A percentile compares a stretch with the other conserved stretches of the same genome.
These are phyloP conservation scores for Wickerhamomyces sp. DNA, from an alignment of 1,139 yeast genomes.

Conservation along the genomic window DNA sequence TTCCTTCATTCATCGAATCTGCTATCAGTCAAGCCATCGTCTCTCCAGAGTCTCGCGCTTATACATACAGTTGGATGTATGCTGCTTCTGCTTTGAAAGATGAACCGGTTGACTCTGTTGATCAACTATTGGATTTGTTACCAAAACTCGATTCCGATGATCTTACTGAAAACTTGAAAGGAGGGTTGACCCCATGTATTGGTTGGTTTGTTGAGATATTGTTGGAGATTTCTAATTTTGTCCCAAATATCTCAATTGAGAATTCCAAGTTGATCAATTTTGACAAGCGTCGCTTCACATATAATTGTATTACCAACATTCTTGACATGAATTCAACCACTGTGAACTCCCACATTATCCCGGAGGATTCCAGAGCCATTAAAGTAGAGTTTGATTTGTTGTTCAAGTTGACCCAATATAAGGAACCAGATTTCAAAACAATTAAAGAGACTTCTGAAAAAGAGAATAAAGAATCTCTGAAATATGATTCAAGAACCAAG, in stretches of 20 bases:
- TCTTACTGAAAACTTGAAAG: constrained; percentile 45
- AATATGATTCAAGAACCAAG: constrained; percentile 29
- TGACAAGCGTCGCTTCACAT: constrained; percentile 62
- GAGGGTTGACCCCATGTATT: constrained; percentile 70
- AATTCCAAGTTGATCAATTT: constrained; percentile 56
- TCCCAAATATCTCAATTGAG: constrained; percentile 61
- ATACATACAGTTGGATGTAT: constrained; percentile 58
- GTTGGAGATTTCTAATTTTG: constrained; percentile 59
- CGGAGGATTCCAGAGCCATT: constrained; percentile 6
- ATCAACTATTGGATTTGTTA: constrained; percentile 29
- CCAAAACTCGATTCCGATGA: constrained; percentile 34
- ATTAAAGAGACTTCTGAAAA: constrained; percentile 37
- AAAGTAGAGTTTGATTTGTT: constrained; percentile 21
- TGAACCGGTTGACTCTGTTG: constrained; percentile 18
- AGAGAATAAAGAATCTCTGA: constrained; percentile 37
- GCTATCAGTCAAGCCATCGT: constrained; percentile 73
- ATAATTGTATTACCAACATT: constrained; percentile 50
- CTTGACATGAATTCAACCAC: constrained; percentile 33
- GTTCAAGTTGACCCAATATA: constrained; percentile 19
- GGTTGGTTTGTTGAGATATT: constrained; percentile 70
- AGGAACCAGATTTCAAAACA: constrained; percentile 16
- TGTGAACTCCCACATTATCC: constrained; percentile 6
- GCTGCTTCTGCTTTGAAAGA: constrained; percentile 41
- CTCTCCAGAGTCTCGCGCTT: constrained; percentile 75
- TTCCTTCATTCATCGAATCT: constrained; percentile 85